Base-by-base conservation (phyloP, 2,329 filamentous ascomycete genomes). In the Fusarium metavorans region DNA sequence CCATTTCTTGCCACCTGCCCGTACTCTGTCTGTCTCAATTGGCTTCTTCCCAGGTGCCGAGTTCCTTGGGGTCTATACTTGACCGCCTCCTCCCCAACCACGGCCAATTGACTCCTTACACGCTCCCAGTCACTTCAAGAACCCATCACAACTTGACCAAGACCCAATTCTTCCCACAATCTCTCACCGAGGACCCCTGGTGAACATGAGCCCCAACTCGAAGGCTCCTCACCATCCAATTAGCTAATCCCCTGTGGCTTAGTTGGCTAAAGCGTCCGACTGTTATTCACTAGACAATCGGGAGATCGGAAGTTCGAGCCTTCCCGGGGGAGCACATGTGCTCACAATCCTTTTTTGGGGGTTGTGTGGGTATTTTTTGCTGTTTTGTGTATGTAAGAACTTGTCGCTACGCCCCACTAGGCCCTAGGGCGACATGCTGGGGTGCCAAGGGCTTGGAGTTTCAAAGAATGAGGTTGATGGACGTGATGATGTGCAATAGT, bases 231-330 rank as follows among this genome's bases (percentile, higher is more conserved):
- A 57, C 14, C 32, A 45, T 39, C 23, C 11, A 54, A 54, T 78
- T 77, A 66, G 57, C 68, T 30, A 32, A 32, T 76, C 73, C 73
- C 73, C 71, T 76, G 73, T 75, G 73, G 73, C 73, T 75, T 75
- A 75, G 73, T 76, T 75, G 73, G 73, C 70, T 74, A 75, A 75
- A 75, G 73, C 73, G 73, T 75, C 73, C 73, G 73, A 75, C 73
- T 75, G 73, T 75, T 75, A 75, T 72, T 71, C 52, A 50, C 50
- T 48, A 76, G 74, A 73, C 74, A 76, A 78, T 78, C 77, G 76
- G 74, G 76, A 78, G 77, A 78, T 78, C 77, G 75, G 73, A 77
- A 78, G 77, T 78, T 78, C 77, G 77, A 78, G 70, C 77, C 77
- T 78, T 78, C 72, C 77, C 77, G 77, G 77, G 77, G 77, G 77